phyloP scores from a whole-genome alignment of 1,139 yeast species.

The Ogataea hybrid region DNA sequence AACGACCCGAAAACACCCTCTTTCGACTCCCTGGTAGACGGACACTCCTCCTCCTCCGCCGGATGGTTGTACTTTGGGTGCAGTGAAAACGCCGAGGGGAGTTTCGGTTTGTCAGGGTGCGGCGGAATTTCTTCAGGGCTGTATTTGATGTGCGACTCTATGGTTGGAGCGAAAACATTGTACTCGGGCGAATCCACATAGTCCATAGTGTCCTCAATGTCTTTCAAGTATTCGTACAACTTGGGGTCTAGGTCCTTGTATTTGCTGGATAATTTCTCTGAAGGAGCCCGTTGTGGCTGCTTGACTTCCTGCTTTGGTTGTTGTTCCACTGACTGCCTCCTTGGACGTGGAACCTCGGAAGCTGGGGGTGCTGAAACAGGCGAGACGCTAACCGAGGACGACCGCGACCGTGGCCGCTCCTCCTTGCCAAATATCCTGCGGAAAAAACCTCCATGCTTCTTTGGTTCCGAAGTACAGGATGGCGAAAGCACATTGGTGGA shows the following conservation, averaged over 20 bases:
- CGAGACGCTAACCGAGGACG: constrained; percentile 7
- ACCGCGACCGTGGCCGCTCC: constrained; percentile 18
- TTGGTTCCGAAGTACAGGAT: constrained; percentile 10
- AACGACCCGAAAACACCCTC: constrained; percentile 29
- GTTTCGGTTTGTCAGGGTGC: constrained; percentile 43
- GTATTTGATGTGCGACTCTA: constrained; percentile 24
- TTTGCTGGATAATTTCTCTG: constrained; percentile 14
- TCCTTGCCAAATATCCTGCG: constrained; percentile 37
- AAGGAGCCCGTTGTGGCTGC: constrained; percentile 4
- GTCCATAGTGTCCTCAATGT: constrained; percentile 23
- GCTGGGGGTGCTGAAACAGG: too few relatives aligned
- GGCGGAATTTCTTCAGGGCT: constrained; percentile 44
- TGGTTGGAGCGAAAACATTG: constrained; percentile 26
- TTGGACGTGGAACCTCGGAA: background rate
- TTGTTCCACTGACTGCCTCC: background rate
- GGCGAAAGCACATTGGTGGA: constrained; percentile 25
- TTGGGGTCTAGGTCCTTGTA: constrained; percentile 47
- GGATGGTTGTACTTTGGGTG: constrained; percentile 29
- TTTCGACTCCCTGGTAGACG: constrained; percentile 19
- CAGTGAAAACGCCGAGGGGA: constrained; percentile 47
- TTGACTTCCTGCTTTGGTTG: background rate
- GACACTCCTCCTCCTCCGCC: constrained; percentile 24
- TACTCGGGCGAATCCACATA: constrained; percentile 8
- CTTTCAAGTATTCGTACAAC: constrained; percentile 53
- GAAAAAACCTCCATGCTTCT: constrained; percentile 29